These are phyloP conservation scores for Bodo saltans DNA, from an alignment of 78 protist genomes.

Conservation along the genomic window DNA sequence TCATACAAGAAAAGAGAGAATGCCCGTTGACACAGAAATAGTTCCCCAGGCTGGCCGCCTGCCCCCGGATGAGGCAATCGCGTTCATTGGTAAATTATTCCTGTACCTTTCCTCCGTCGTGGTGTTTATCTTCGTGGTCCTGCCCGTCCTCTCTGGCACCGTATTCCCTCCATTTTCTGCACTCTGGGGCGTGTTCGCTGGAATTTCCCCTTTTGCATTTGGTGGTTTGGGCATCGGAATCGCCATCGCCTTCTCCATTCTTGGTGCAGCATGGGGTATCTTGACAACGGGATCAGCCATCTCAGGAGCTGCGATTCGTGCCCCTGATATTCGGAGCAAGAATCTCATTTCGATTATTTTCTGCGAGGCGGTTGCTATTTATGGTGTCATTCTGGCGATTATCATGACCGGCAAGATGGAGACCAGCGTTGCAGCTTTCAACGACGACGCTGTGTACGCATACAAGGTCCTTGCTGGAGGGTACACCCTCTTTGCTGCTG, in stretches of 20 bases:
- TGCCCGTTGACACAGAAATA: too few relatives aligned
- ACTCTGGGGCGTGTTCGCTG: neutral
- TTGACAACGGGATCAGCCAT: constrained; percentile 81
- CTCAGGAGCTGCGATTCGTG: constrained; percentile 90
- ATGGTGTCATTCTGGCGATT: constrained; percentile 97
- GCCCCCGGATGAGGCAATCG: too few relatives aligned
- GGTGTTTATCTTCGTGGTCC: too few relatives aligned
- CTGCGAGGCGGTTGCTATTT: constrained; percentile 98
- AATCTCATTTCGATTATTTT: constrained; percentile 92
- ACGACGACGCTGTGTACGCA: neutral
- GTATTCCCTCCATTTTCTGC: too few relatives aligned
- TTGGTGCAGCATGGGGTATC: constrained; percentile 99
- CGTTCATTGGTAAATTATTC: too few relatives aligned
- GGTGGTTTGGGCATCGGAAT: constrained; percentile 81
- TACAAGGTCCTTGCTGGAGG: too few relatives aligned
- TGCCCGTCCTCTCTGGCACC: too few relatives aligned
- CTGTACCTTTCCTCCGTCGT: too few relatives aligned
- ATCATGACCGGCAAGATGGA: constrained; percentile 55
- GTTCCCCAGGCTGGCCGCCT: too few relatives aligned
- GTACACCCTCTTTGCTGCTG: constrained; percentile 69
- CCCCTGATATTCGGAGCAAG: constrained; percentile 87
- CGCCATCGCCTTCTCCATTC: constrained; percentile 85
- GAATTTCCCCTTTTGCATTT: constrained; percentile 66
- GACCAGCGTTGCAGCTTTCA: neutral
- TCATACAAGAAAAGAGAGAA: too few relatives aligned